Evolutionary conservation across 257 asterid genomes (phyloP), one percentile per base, ranked within the genome.

Genomic region (Primulina tabacum): DNA sequence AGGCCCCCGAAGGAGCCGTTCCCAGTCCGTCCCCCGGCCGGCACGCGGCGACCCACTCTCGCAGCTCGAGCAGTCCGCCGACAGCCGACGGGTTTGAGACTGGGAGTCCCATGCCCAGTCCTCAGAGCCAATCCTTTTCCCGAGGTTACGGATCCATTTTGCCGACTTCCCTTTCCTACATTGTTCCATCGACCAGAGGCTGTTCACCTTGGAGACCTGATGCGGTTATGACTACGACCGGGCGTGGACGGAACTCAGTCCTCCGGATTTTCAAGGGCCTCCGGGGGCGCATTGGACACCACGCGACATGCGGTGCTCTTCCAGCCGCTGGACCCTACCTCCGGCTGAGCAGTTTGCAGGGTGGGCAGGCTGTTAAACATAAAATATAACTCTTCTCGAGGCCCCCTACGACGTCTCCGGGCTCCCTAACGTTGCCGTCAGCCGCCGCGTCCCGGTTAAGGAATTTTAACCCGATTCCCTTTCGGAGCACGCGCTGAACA

Each of bases 241-340:
- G 86, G 84, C 77, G 73, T 77, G 79, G 75, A 79, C 81, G 80
- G 75, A 60, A 81, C 82, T 83, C 88, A 82, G 83, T 82, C 88
- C 86, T 84, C 85, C 79, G 80, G 80, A 85, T 80, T 85, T 87
- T 85, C 88, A 87, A 83, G 86, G 94, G 87, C 84, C 87, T 81
- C 88, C 88, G 82, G 85, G 88, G 82, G 87, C 85, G 84, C 89
- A 81, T 83, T 79, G 82, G 83, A 79, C 90, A 82, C 88, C 85
- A 72, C 87, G 88, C 82, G 86, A 82, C 80, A 82, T 81, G 90
- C 87, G 85, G 87, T 79, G 88, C 85, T 79, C 86, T 82, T 82
- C 81, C 82, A 34, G 38, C 38, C 38, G 55, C 55, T 47, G 62
- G 62, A 57, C 62, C 62, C 62, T 57, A 57, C 32, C 62, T 57